Conservation (phyloP, 2,329 filamentous ascomycete species). For the Talaromyces sp. region DNA sequence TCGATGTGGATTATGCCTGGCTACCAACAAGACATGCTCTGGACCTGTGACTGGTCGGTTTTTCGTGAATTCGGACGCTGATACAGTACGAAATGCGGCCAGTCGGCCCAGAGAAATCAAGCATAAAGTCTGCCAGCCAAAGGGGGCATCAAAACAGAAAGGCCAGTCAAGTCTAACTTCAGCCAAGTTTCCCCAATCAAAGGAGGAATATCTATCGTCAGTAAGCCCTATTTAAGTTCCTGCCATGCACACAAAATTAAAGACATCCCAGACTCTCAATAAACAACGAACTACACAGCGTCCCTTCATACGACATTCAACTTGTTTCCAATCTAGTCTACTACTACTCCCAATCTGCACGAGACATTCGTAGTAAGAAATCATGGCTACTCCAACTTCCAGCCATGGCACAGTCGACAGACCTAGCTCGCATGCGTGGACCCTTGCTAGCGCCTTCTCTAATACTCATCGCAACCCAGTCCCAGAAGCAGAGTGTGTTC, state of each 20-base stretch:
- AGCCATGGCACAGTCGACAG: not conserved
- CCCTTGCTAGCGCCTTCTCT: slow-evolving; percentile 8
- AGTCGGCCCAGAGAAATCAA: not conserved
- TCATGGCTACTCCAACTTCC: slow-evolving; percentile 7
- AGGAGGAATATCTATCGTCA: not conserved
- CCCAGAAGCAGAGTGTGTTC: not conserved
- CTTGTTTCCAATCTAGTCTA: slow-evolving; percentile 7
- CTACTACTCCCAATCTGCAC: slow-evolving; percentile 4
- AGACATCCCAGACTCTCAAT: not conserved
- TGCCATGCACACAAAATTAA: not conserved
- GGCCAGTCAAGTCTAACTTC: not conserved
- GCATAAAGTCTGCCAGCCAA: not conserved
- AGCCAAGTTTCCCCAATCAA: not conserved
- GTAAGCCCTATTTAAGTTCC: not conserved
- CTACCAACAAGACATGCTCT: slow-evolving; percentile 3
- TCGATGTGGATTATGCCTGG: slow-evolving; percentile 4
- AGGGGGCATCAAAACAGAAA: not conserved
- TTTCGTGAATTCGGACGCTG: slow-evolving; percentile 3
- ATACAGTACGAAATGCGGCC: not conserved
- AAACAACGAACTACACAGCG: slow-evolving; percentile 1
- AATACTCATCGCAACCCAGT: slow-evolving; percentile 5
- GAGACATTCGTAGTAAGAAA: not conserved
- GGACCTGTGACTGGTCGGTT: slow-evolving; percentile 3
- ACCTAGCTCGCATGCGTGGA: not conserved
- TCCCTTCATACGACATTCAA: slow-evolving; percentile 3